These are phyloP conservation scores for Verticillium tricorpus DNA, from an alignment of 2,329 filamentous ascomycete species.

Conservation along the genomic window DNA sequence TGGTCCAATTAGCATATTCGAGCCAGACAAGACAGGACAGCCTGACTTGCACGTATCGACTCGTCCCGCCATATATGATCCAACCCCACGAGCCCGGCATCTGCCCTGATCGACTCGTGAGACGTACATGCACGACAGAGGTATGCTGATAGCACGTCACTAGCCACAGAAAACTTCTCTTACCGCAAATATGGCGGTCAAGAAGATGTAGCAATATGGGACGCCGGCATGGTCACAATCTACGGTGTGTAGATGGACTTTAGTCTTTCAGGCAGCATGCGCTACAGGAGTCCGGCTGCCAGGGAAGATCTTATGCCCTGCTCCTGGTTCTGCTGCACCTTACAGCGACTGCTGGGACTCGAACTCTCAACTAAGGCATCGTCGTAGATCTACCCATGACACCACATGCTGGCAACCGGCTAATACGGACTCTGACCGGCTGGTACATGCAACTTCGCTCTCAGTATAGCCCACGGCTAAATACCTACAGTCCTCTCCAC, in stretches of 20 bases:
- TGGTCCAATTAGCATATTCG: neutral
- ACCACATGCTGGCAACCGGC: neutral
- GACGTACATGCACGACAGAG: neutral
- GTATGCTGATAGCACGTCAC: neutral
- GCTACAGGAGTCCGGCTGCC: too few relatives aligned
- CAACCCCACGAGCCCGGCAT: neutral
- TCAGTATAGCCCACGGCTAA: neutral
- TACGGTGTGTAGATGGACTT: neutral
- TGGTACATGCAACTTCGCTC: neutral
- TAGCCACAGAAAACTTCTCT: neutral
- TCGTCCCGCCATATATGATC: neutral
- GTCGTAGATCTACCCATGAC: too few relatives aligned
- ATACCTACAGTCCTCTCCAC: neutral
- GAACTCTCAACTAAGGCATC: too few relatives aligned
- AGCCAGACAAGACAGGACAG: neutral
- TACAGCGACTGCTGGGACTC: too few relatives aligned
- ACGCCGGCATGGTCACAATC: neutral
- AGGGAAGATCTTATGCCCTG: too few relatives aligned
- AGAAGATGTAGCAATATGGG: neutral
- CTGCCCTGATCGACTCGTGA: neutral
- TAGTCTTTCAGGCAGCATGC: too few relatives aligned
- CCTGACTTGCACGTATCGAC: neutral
- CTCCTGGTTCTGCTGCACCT: too few relatives aligned
- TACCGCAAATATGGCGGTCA: too few relatives aligned
- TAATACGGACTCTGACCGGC: neutral